Base-by-base conservation (phyloP, 495 filamentous ascomycete species). In the Xylaria flabelliformis region DNA sequence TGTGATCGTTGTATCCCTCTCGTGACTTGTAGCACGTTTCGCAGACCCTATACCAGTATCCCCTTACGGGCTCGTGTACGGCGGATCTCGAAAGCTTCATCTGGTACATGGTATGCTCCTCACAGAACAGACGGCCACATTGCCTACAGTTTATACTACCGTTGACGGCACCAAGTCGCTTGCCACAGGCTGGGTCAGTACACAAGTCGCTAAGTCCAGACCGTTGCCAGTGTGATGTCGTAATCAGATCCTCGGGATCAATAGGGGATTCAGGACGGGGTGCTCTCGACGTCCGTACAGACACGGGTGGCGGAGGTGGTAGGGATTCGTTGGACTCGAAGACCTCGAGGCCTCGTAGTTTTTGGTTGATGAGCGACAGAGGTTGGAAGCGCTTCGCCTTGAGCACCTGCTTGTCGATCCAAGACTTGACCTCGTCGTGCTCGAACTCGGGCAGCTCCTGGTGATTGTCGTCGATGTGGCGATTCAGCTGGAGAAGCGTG, bases 21-120 rank as follows among this genome's bases (percentile, higher is more conserved):
- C 97, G 87, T 24, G 93, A 96, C 83, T 97, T 98, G 82, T 95
- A 99, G 80, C 96, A 99, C 34, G 96, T 98, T 81, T 98, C 97
- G 79, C 96, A 99, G 5, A 97, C 95, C 42, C 96, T 83, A 77
- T 93, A 97, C 96, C 96, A 99, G 69, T 95, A 86, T 1, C 96
- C 96, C 72, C 97, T 83, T 0, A 97, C 91, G 0, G 97, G 97
- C 74, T 99, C 97, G 84, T 97, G 94, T 73, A 91, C 88, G 4
- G 97, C 96, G 6, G 94, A 91, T 59, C 95, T 87, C 12, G 94
- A 97, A 24, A 99, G 88, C 86, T 96, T 98, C 93, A 98, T 98
- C 83, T 98, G 95, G 76, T 98, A 99, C 96, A 98, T 97, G 41
- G 95, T 98, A 83, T 99, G 97, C 74, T 97, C 93, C 78, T 98